Percentiles rank a stretch among this genome's conserved stretches.
These are phyloP conservation scores for Dovyalis caffra DNA, from an alignment of 345 rosid genomes.

Conservation along the genomic window DNA sequence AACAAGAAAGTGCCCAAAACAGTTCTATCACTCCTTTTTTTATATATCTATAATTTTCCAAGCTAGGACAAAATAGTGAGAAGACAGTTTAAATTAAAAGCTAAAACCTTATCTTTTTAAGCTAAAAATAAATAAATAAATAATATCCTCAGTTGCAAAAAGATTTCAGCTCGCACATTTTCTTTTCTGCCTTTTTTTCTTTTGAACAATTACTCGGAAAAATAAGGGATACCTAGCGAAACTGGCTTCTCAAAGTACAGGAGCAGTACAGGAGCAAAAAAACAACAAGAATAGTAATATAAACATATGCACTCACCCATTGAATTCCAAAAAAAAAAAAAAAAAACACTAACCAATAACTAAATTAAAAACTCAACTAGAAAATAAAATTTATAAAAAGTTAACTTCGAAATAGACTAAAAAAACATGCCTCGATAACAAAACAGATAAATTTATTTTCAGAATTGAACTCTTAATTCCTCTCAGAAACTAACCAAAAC, in stretches of 20 bases:
- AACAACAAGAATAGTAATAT: not conserved
- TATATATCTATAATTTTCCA: too few relatives aligned
- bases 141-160: not conserved
- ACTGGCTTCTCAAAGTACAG: not conserved
- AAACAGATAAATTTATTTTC: not conserved
- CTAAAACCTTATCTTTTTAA: not conserved
- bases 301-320: not conserved
- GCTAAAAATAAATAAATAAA: not conserved
- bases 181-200: not conserved
- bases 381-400: not conserved
- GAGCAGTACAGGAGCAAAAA: not conserved
- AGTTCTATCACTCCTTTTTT: not conserved
- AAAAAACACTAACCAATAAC: not conserved
- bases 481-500: not conserved
- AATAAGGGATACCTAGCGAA: not conserved
- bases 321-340: not conserved
- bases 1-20: not conserved
- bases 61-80: not conserved
- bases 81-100: too few relatives aligned
- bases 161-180: not conserved
- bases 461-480: not conserved
- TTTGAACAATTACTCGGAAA: too few relatives aligned
- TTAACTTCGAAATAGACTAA: not conserved
- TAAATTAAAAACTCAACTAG: not conserved
- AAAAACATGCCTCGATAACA: not conserved